Evolutionary conservation across 1,284 basidiomycete genomes (phyloP), one percentile per base, ranked within the genome.

Genomic region (Boletus sp.): DNA sequence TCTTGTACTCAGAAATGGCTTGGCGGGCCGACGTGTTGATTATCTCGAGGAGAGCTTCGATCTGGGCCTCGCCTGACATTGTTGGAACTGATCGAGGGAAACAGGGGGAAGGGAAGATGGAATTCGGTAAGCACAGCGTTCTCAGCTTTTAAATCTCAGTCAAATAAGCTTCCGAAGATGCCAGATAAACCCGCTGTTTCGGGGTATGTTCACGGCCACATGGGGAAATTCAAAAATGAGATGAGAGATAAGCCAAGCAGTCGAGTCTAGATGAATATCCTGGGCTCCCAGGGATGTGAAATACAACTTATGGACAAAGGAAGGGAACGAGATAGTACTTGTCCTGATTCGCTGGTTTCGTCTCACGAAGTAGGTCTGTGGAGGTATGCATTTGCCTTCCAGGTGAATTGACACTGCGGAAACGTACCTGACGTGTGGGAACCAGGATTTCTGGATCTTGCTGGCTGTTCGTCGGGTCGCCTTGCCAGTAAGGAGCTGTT

Each of bases 1-100:
- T 60, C 42, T 57, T 66, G 49, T 66, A 63, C 29, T 66, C 62
- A n/a, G 49, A 38, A 3, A 63, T 62, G 19, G 62, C 64, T 48
- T 54, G 58, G 7, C 50, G 58, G 8, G 62, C 51, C 4, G 60
- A 62, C 0, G 52, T 46, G 30, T 52, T 58, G 50, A 60, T 62
- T n/a, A 60, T 58, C 8, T 53, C 53, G 30, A 60, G 56, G 37
- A 60, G 58, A 13, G 55, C 49, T 49, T 62, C 53, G 7, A 61
- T 52, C 22, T 61, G 59, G 8, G 57, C 44, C 48, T 64, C 60
- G n/a, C 47, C 48, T 17, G 60, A 61, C 60, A 61, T 64, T 1
- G 25, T 44, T 35, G 13, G 12, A 12, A 29, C 7, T 8, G 8
- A 37, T 25, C n/a, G 16, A 44, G 13, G 19, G 22, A n/a, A 32